These are phyloP conservation scores for Tricholoma flavovirens DNA, from an alignment of 768 basidiomycete genomes.

Conservation along the genomic window DNA sequence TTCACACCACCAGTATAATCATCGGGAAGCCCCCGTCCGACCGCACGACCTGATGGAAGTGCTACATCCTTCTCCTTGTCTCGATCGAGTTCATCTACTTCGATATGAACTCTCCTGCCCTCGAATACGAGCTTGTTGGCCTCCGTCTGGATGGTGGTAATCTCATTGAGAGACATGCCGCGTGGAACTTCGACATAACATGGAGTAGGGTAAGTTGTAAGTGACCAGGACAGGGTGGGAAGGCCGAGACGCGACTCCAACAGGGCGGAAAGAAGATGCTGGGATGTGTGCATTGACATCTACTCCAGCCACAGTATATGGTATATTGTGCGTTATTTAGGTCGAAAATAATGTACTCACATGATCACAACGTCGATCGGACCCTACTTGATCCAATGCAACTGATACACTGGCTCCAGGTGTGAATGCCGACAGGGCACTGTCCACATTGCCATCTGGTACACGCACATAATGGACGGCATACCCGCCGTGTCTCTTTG, in stretches of 20 bases:
- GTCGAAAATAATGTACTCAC: conserved; percentile 31
- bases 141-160: conserved; percentile 51
- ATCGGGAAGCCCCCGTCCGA: conserved; percentile 56
- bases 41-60: conserved; percentile 42
- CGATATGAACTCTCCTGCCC: conserved; percentile 62
- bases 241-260: conserved; percentile 58
- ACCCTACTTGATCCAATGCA: conserved; percentile 54
- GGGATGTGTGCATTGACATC: conserved; percentile 84
- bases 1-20: conserved; percentile 75
- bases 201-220: conserved; percentile 59
- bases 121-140: conserved; percentile 68
- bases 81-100: conserved; percentile 61
- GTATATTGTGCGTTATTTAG: not conserved
- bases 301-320: conserved; percentile 20
- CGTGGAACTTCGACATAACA: conserved; percentile 76
- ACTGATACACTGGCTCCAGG: conserved; percentile 48
- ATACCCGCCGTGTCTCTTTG: conserved; percentile 63
- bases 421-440: conserved; percentile 41
- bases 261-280: conserved; percentile 79
- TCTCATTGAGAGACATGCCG: conserved; percentile 58
- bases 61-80: conserved; percentile 28
- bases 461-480: conserved; percentile 69
- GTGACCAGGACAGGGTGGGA: conserved; percentile 79
- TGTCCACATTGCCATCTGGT: conserved; percentile 31
- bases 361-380: conserved; percentile 66